A percentile compares a stretch with the other conserved stretches of the same genome.
Conservation (phyloP, 495 filamentous ascomycete species). For the Hypoxylon fuscum region DNA sequence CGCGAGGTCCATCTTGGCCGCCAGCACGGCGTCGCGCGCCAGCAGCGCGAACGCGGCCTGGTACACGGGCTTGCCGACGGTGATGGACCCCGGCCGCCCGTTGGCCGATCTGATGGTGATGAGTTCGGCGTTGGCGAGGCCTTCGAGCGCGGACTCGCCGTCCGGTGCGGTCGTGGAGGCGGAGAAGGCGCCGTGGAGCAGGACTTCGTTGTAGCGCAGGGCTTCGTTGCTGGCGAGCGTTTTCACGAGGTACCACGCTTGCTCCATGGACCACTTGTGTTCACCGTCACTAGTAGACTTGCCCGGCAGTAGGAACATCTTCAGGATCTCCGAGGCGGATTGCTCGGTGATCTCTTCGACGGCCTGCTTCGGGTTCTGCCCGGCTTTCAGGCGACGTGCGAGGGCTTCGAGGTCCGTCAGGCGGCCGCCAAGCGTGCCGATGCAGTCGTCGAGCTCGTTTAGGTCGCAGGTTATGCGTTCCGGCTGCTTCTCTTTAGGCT, state of each 20-base stretch:
- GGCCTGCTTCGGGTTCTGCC: slow-evolving; percentile 85
- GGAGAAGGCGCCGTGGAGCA: slow-evolving; percentile 78
- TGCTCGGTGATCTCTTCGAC: slow-evolving; percentile 89
- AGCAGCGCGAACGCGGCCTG: slow-evolving; percentile 79
- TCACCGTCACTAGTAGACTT: slow-evolving; percentile 52
- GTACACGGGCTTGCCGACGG: slow-evolving; percentile 88
- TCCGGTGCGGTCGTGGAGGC: slow-evolving; percentile 55
- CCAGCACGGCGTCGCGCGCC: slow-evolving; percentile 74
- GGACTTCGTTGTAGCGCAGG: slow-evolving; percentile 82
- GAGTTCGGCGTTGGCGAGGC: slow-evolving; percentile 86
- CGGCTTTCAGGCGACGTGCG: slow-evolving; percentile 86
- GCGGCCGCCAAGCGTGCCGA: slow-evolving; percentile 83
- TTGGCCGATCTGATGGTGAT: slow-evolving; percentile 76
- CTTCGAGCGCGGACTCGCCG: slow-evolving; percentile 77
- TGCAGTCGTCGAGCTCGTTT: slow-evolving; percentile 79
- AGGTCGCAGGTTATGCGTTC: slow-evolving; percentile 56
- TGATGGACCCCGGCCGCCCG: slow-evolving; percentile 79
- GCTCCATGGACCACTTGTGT: slow-evolving; percentile 77
- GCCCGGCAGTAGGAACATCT: slow-evolving; percentile 81
- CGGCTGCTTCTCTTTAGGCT: slow-evolving; percentile 33
- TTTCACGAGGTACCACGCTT: slow-evolving; percentile 91
- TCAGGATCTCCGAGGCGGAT: slow-evolving; percentile 86
- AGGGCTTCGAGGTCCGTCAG: slow-evolving; percentile 95
- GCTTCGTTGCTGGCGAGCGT: slow-evolving; percentile 66
- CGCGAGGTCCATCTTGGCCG: slow-evolving; percentile 76